Base-by-base conservation (phyloP, 2,329 filamentous ascomycete species). In the Oidium heveae region DNA sequence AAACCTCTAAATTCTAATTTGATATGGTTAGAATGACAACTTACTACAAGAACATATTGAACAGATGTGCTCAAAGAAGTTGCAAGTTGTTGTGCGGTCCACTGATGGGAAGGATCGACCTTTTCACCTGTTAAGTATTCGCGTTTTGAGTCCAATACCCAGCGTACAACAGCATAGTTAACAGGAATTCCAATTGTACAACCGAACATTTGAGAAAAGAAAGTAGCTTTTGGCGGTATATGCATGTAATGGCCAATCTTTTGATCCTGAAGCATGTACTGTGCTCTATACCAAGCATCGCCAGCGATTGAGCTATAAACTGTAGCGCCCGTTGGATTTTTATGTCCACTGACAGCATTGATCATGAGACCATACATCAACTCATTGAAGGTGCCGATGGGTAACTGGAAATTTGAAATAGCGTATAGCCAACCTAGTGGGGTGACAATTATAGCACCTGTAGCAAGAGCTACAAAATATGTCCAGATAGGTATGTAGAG, bases 181-280 rank as follows among this genome's bases (percentile, higher is more conserved):
- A 79, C 72, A 0, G 76, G 76, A 7, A 80, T 69, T 5, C 76
- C 76, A 44, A 80, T 67, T 8, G 75, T 64, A 16, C 73, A 74
- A 3, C 75, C 77, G 34, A 79, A 75, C 4, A 80, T 68, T 59
- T 80, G 76, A 1, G 74, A 74, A 62, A 79, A 76, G 66, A 80
- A 79, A 6, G 79, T 71, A 0, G 72, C 68, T 13, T 73, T 71
- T 1, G 76, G 76, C 0, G 76, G 74, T 0, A 80, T 69, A 54
- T 80, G 75, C 71, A 77, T 76, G 58, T 79, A 80, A 58, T 79
- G 75, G 0, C 75, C 76, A n/a, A 80, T 77, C 60, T 79, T 77
- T 61, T 75, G 74, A 60, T 80, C 77, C 59, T 80, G 75, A 0
- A 79, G 66, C 68, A 77, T 76, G 22, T 71, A 69, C 58, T 75